phyloP scores from a whole-genome alignment of 768 basidiomycete genomes.

The Strobilomyces dryophilus region DNA sequence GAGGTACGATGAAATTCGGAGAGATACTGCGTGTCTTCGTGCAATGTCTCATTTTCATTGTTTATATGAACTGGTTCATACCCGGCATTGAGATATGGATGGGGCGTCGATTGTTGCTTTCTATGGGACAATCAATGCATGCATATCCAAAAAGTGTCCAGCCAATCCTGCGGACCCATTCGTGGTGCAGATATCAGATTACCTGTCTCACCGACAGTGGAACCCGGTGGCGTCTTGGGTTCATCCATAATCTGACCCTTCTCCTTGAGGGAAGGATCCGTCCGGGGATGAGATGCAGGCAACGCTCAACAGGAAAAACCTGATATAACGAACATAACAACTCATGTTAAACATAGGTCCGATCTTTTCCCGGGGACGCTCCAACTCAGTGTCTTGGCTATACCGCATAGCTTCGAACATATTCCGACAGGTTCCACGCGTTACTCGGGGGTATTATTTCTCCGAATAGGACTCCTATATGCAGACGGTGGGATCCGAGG shows the following conservation, averaged over 20 bases:
- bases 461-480: conserved; percentile 10
- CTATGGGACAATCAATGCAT: not conserved
- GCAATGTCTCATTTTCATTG: conserved; percentile 3
- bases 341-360: not conserved
- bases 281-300: not conserved
- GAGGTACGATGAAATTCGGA: conserved; percentile 3
- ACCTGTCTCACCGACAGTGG: not conserved
- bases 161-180: not conserved
- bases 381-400: not conserved
- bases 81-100: not conserved
- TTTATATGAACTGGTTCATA: conserved; percentile 1
- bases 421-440: not conserved
- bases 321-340: not conserved
- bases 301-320: not conserved
- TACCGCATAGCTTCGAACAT: not conserved
- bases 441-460: not conserved
- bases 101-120: not conserved
- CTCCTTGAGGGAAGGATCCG: not conserved
- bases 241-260: not conserved
- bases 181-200: not conserved
- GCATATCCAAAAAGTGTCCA: not conserved
- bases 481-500: conserved; percentile 31
- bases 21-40: conserved; percentile 4
- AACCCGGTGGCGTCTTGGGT: not conserved
- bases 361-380: not conserved